A percentile compares a stretch with the other conserved stretches of the same genome.
phyloP scores from a whole-genome alignment of 257 asterid species.

The Leptodermis oblonga region DNA sequence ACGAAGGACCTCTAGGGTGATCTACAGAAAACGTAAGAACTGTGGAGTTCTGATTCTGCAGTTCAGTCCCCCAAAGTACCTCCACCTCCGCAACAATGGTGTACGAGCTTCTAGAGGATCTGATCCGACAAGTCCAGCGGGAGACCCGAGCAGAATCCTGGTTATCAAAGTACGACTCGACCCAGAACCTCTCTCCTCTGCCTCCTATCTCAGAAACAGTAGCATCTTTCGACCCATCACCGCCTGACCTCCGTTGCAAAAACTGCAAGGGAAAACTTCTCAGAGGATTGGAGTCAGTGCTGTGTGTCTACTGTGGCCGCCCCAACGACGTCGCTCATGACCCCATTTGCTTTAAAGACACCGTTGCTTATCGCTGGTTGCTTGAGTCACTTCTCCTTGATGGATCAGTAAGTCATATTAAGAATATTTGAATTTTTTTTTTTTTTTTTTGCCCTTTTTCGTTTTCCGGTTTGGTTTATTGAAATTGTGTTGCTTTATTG shows the following conservation, averaged over 20 bases:
- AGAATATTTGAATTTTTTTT: too few relatives aligned
- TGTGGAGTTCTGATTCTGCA: too few relatives aligned
- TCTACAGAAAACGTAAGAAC: too few relatives aligned
- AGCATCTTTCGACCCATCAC: slow-evolving; percentile 54
- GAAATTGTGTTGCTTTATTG: neutral
- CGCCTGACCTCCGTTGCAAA: slow-evolving; percentile 60
- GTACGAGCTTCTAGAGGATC: slow-evolving; percentile 42
- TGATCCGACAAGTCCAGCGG: slow-evolving; percentile 68
- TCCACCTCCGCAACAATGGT: slow-evolving; percentile 33
- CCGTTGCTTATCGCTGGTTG: slow-evolving; percentile 64
- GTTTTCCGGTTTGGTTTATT: neutral
- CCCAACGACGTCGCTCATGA: slow-evolving; percentile 44
- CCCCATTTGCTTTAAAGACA: slow-evolving; percentile 56
- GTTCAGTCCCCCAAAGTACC: slow-evolving; percentile 3
- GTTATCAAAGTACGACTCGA: slow-evolving; percentile 57
- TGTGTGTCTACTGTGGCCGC: slow-evolving; percentile 74
- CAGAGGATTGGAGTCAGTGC: slow-evolving; percentile 59
- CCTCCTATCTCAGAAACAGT: slow-evolving; percentile 66
- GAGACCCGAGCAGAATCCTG: slow-evolving; percentile 64
- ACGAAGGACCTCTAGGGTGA: too few relatives aligned
- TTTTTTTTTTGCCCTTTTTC: too few relatives aligned
- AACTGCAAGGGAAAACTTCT: slow-evolving; percentile 74
- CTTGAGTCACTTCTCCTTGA: slow-evolving; percentile 68
- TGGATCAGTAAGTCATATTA: slow-evolving; percentile 93
- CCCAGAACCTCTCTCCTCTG: slow-evolving; percentile 45